Evolutionary conservation across 2,329 filamentous ascomycete species (phyloP).

Genomic region (Pezicula radicicola): DNA sequence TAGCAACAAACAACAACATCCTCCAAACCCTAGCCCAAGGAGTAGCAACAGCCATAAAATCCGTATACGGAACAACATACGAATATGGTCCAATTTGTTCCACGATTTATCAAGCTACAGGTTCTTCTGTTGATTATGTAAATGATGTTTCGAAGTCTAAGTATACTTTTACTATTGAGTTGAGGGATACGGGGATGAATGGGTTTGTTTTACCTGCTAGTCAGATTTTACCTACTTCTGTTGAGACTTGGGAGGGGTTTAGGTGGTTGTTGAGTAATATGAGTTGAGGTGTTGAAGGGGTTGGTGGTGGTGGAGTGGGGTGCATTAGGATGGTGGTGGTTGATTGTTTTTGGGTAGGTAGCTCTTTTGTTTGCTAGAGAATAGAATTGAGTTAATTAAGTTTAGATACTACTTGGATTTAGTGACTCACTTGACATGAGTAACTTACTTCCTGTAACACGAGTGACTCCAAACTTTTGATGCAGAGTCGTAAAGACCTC

Average conservation of each 20-base stretch:
- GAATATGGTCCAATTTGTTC: slow-evolving; percentile 47
- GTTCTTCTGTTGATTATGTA: slow-evolving; percentile 41
- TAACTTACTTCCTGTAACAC: no score
- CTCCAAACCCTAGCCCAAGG: slow-evolving; percentile 47
- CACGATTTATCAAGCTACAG: slow-evolving; percentile 57
- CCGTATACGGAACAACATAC: slow-evolving; percentile 45
- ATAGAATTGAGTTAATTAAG: no score
- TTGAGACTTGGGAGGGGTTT: slow-evolving; percentile 43
- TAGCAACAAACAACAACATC: slow-evolving; percentile 42
- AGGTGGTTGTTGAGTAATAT: slow-evolving; percentile 18
- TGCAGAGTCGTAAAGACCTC: no score
- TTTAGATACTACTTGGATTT: no score
- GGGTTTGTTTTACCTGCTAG: slow-evolving; percentile 46
- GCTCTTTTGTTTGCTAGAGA: no score
- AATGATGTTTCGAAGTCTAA: slow-evolving; percentile 33
- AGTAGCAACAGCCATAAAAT: slow-evolving; percentile 49
- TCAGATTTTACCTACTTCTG: slow-evolving; percentile 43
- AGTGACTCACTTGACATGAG: no score
- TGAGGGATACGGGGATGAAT: slow-evolving; percentile 43
- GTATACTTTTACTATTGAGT: slow-evolving; percentile 41
- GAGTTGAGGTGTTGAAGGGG: neutral
- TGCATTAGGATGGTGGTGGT: no score
- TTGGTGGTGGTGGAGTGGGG: no score
- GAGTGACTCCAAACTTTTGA: no score
- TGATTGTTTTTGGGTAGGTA: no score